Conservation (phyloP, 139 green algal species). For the Eudorina sp. region DNA sequence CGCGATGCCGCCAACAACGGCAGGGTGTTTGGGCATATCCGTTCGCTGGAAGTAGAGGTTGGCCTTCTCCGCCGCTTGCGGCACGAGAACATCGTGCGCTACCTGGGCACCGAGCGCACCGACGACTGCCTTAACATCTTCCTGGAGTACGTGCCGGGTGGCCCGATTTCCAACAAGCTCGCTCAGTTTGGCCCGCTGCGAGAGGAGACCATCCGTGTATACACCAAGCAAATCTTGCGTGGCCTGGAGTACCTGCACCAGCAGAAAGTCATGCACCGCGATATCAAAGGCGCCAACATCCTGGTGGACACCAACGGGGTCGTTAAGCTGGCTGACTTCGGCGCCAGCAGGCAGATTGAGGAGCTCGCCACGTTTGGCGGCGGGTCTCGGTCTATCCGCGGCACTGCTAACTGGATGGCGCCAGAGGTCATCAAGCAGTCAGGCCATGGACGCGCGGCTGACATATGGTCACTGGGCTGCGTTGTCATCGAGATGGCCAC, state of each 20-base stretch:
- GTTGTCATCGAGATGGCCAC: conserved; percentile 98
- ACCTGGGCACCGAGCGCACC: conserved; percentile 90
- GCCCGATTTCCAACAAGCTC: conserved; percentile 85
- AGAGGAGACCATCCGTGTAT: conserved; percentile 80
- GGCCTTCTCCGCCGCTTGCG: conserved; percentile 82
- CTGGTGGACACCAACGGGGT: conserved; percentile 90
- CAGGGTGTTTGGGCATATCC: conserved; percentile 79
- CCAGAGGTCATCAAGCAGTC: conserved; percentile 96
- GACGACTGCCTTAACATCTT: conserved; percentile 94
- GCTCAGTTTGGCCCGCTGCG: conserved; percentile 58
- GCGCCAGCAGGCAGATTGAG: conserved; percentile 93
- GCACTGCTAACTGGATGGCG: conserved; percentile 99
- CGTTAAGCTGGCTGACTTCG: conserved; percentile 98
- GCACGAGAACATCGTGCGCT: conserved; percentile 96
- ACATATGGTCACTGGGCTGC: conserved; percentile 98
- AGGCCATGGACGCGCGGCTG: conserved; percentile 84
- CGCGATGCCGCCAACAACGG: conserved; percentile 59
- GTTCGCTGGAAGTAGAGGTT: conserved; percentile 89
- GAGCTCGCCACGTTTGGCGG: conserved; percentile 90
- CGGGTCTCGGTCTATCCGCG: conserved; percentile 90
- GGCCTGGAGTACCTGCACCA: conserved; percentile 96
- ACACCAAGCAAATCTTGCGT: conserved; percentile 85
- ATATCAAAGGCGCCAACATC: conserved; percentile 93
- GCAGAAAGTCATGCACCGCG: conserved; percentile 91
- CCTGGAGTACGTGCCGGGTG: conserved; percentile 95